A percentile compares a stretch with the other conserved stretches of the same genome.
These are phyloP conservation scores for Cytospora piceicola DNA, from an alignment of 2,329 filamentous ascomycete species.

Conservation along the genomic window DNA sequence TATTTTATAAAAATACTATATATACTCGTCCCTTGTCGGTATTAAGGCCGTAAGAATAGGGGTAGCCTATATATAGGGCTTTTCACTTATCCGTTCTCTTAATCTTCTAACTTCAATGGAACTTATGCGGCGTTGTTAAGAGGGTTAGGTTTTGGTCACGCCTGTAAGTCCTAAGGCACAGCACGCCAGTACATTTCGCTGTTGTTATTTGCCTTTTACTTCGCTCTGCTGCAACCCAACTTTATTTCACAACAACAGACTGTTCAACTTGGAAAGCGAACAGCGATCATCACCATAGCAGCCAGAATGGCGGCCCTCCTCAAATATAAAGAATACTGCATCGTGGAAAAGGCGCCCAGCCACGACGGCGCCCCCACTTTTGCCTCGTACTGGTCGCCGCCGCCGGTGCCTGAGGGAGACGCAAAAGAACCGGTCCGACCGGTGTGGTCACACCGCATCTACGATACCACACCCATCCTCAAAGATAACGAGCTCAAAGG, in stretches of 20 bases:
- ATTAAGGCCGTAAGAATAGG: too few relatives aligned
- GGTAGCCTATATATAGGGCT: too few relatives aligned
- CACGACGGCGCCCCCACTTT: constrained; percentile 9
- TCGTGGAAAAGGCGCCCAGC: constrained; percentile 13
- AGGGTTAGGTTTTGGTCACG: too few relatives aligned
- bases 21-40: too few relatives aligned
- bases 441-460: constrained; percentile 6
- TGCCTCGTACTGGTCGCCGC: background rate
- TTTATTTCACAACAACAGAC: background rate
- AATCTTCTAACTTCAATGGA: too few relatives aligned
- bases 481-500: background rate
- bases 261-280: background rate
- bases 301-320: background rate
- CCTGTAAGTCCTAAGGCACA: too few relatives aligned
- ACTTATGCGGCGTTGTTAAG: too few relatives aligned
- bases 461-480: constrained; percentile 8
- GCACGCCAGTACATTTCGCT: too few relatives aligned
- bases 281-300: background rate
- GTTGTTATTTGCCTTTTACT: too few relatives aligned
- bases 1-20: too few relatives aligned
- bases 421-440: constrained; percentile 2
- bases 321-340: background rate
- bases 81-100: too few relatives aligned
- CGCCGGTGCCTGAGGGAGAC: background rate
- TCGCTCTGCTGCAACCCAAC: background rate